These are phyloP conservation scores for Avena atlantica DNA, from an alignment of 176 grass and related monocot species.

Conservation along the genomic window DNA sequence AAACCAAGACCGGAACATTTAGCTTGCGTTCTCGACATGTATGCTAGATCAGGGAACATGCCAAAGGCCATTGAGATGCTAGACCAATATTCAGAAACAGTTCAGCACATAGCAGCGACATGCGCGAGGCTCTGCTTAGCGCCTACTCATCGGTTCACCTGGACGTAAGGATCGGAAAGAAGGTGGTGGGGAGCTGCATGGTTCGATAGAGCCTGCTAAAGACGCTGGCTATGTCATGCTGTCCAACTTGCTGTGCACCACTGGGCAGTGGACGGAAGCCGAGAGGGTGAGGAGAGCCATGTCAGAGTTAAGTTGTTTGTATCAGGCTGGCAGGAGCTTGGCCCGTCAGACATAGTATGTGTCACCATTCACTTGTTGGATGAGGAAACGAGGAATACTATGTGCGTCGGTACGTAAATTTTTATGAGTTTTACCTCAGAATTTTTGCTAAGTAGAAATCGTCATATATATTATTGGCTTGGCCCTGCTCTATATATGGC, in stretches of 20 bases:
- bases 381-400: slow-evolving; percentile 50
- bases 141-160: slow-evolving; percentile 16
- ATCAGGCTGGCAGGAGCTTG: slow-evolving; percentile 43
- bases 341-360: background rate
- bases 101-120: background rate
- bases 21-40: slow-evolving; percentile 64
- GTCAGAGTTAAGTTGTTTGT: slow-evolving; percentile 62
- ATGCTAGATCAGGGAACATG: slow-evolving; percentile 53
- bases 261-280: slow-evolving; percentile 61
- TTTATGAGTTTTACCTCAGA: background rate
- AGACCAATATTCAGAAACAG: background rate
- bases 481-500: background rate
- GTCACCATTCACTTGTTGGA: slow-evolving; percentile 36
- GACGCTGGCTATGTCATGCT: slow-evolving; percentile 63
- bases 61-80: slow-evolving; percentile 43
- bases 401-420: background rate
- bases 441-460: background rate
- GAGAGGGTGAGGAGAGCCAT: slow-evolving; percentile 57
- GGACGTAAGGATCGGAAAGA: slow-evolving; percentile 8
- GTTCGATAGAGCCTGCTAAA: slow-evolving; percentile 25
- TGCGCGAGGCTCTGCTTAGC: slow-evolving; percentile 53
- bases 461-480: background rate
- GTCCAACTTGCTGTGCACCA: slow-evolving; percentile 59
- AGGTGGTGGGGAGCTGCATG: slow-evolving; percentile 31
- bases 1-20: slow-evolving; percentile 56